phyloP scores from a whole-genome alignment of 129 eudicot genomes.

The Escallonia rubra region DNA sequence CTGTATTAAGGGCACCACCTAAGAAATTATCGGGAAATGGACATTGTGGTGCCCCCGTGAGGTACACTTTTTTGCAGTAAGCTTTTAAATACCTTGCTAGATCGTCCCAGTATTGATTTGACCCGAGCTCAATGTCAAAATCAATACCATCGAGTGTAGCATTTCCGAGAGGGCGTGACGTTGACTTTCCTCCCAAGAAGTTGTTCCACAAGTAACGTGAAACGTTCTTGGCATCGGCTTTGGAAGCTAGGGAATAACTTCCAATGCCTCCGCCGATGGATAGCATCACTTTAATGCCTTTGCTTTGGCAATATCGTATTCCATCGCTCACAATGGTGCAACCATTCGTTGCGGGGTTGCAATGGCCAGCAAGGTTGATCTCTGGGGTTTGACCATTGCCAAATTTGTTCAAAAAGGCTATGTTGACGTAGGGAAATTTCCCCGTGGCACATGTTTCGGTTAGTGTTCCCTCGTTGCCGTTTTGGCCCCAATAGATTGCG shows the following conservation, averaged over 20 bases:
- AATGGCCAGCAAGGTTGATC: constrained; percentile 74
- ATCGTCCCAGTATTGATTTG: constrained; percentile 33
- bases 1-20: constrained; percentile 2
- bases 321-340: constrained; percentile 28
- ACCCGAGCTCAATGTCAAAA: constrained; percentile 59
- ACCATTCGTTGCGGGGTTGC: constrained; percentile 46
- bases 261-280: constrained; percentile 75
- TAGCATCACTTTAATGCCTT: constrained; percentile 58
- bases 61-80: constrained; percentile 29
- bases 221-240: constrained; percentile 46
- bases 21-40: constrained; percentile 42
- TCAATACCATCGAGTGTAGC: constrained; percentile 73
- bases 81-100: constrained; percentile 35
- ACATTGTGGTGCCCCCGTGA: constrained; percentile 58
- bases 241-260: constrained; percentile 43
- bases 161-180: constrained; percentile 51
- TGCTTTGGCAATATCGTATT: constrained; percentile 47
- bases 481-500: constrained; percentile 84
- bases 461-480: constrained; percentile 56
- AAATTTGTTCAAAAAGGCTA: constrained; percentile 59
- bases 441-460: constrained; percentile 62
- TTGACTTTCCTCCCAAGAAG: constrained; percentile 59
- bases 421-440: constrained; percentile 42
- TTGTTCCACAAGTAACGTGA: constrained; percentile 57
- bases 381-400: constrained; percentile 58